Percentiles rank a stretch among this genome's conserved stretches.
These are phyloP conservation scores for Hapsidospora chrysogenum DNA, from an alignment of 495 filamentous ascomycete genomes.

Conservation along the genomic window DNA sequence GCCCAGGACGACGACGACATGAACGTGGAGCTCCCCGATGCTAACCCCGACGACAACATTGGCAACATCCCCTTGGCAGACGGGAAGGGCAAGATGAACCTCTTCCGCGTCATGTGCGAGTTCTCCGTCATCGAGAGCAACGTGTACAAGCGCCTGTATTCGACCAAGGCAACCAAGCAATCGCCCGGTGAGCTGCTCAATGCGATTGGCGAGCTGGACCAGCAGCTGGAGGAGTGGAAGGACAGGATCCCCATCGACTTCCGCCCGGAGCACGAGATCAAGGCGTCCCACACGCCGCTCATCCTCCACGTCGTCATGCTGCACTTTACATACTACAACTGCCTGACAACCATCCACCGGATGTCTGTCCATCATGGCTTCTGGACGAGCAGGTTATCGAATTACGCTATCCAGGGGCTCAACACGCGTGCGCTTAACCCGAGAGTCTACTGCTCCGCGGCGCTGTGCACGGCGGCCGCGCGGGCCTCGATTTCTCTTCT, in stretches of 20 bases:
- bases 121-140: conserved; percentile 84
- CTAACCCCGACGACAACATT: conserved; percentile 78
- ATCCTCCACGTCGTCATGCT: conserved; percentile 84
- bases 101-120: conserved; percentile 82
- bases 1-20: conserved; percentile 96
- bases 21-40: conserved; percentile 89
- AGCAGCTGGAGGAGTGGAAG: conserved; percentile 90
- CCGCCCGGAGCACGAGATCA: conserved; percentile 88
- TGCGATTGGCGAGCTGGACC: conserved; percentile 90
- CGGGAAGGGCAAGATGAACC: conserved; percentile 83
- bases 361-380: conserved; percentile 98
- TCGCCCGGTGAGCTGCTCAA: conserved; percentile 88
- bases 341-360: conserved; percentile 89
- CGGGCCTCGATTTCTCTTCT: conserved; percentile 85
- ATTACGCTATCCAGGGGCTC: conserved; percentile 85
- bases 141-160: conserved; percentile 89
- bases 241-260: conserved; percentile 87
- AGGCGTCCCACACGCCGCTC: conserved; percentile 71
- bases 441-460: conserved; percentile 84
- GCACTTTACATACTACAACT: conserved; percentile 96
- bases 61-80: conserved; percentile 83
- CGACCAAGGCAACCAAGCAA: conserved; percentile 79
- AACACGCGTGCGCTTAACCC: conserved; percentile 86
- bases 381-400: conserved; percentile 89
- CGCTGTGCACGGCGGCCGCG: conserved; percentile 80